These are phyloP conservation scores for Ocimum tenuiflorum DNA, from an alignment of 257 asterid genomes.

Conservation along the genomic window DNA sequence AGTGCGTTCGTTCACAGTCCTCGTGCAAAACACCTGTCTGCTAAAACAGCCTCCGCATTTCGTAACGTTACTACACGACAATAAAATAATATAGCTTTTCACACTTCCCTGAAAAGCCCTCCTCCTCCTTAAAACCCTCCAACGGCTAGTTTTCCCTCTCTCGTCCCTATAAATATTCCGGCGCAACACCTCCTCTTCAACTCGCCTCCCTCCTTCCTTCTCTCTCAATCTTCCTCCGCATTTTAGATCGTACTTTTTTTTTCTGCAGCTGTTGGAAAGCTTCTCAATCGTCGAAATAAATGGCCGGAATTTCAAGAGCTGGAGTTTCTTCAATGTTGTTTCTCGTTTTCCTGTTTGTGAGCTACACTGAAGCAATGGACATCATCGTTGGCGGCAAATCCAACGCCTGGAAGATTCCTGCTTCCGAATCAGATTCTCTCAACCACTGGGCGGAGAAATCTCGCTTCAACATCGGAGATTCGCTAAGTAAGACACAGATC, in stretches of 20 bases:
- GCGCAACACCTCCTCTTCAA: background rate
- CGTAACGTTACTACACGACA: conserved; percentile 19
- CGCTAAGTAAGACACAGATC: conserved; percentile 36
- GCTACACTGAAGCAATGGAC: conserved; percentile 53
- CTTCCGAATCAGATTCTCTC: conserved; percentile 44
- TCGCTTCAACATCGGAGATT: conserved; percentile 62
- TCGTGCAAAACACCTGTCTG: too few relatives aligned
- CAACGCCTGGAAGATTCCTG: conserved; percentile 53
- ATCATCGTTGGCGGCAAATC: conserved; percentile 52
- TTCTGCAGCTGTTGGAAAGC: background rate
- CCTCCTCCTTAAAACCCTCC: conserved; percentile 13
- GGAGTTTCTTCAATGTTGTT: conserved; percentile 10
- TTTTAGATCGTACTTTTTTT: too few relatives aligned
- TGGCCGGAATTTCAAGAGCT: conserved; percentile 28
- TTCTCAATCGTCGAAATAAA: background rate
- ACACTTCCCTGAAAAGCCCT: conserved; percentile 13
- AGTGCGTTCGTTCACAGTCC: too few relatives aligned
- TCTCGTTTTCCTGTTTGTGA: conserved; percentile 12
- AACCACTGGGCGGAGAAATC: conserved; percentile 63
- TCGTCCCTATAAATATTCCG: conserved; percentile 14
- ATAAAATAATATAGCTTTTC: conserved; percentile 10
- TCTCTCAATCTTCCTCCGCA: background rate
- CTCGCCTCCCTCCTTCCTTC: background rate
- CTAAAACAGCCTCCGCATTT: background rate
- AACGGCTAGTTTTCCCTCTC: conserved; percentile 34